Conservation (phyloP, 805 yeast genomes). For the Wickerhamomyces strasburgensis region DNA sequence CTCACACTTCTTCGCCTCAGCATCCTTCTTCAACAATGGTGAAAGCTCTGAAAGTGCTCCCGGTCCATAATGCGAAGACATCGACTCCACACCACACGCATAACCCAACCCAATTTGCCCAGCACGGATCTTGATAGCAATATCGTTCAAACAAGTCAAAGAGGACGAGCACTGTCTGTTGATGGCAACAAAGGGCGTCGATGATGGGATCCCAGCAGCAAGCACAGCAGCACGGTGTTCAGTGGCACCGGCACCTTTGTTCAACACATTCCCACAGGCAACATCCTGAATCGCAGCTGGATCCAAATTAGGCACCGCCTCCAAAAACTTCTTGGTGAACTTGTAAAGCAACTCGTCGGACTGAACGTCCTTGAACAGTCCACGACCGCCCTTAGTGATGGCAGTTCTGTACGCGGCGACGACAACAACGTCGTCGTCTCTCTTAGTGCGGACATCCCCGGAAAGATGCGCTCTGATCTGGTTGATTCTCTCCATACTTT, state of each 20-base stretch:
- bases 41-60: conserved; percentile 62
- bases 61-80: conserved; percentile 89
- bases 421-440: conserved; percentile 76
- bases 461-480: conserved; percentile 31
- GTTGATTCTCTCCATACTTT: conserved; percentile 31
- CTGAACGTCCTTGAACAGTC: conserved; percentile 75
- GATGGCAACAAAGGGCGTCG: conserved; percentile 73
- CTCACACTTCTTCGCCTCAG: conserved; percentile 65
- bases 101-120: conserved; percentile 92
- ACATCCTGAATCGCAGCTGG: conserved; percentile 72
- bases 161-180: conserved; percentile 97
- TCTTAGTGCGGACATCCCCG: conserved; percentile 9
- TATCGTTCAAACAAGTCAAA: conserved; percentile 80
- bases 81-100: conserved; percentile 91
- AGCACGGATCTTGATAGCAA: conserved; percentile 78
- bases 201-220: conserved; percentile 85
- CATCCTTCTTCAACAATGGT: conserved; percentile 37
- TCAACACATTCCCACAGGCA: conserved; percentile 86
- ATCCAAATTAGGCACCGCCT: conserved; percentile 41
- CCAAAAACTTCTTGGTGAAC: conserved; percentile 58
- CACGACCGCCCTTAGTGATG: conserved; percentile 80
- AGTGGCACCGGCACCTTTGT: conserved; percentile 90
- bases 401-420: conserved; percentile 91
- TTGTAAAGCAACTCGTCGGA: conserved; percentile 73
- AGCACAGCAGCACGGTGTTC: conserved; percentile 91